A percentile compares a stretch with the other conserved stretches of the same genome.
Evolutionary conservation across 768 basidiomycete species (phyloP).

Genomic region (Favolaschia claudopus): DNA sequence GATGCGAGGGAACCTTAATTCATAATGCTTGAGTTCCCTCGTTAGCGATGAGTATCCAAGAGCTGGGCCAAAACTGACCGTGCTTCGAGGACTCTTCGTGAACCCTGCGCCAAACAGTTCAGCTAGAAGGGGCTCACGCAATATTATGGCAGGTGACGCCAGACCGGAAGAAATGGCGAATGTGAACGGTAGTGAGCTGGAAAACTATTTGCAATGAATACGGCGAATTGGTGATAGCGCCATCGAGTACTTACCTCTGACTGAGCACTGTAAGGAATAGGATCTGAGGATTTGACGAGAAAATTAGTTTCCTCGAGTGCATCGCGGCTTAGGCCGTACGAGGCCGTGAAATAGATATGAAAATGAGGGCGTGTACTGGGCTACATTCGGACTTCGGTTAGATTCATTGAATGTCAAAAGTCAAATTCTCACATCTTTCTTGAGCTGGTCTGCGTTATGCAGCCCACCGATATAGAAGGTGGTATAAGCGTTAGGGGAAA

Average conservation of each 20-base stretch:
- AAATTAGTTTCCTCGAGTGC: constrained; percentile 80
- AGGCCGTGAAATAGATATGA: constrained; percentile 75
- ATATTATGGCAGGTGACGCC: constrained; percentile 59
- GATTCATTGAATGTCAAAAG: no score
- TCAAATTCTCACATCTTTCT: constrained; percentile 43
- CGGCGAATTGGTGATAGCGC: background rate
- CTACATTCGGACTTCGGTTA: no score
- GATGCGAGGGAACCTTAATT: constrained; percentile 84
- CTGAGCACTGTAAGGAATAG: constrained; percentile 37
- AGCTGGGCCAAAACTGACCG: constrained; percentile 49
- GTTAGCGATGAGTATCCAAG: background rate
- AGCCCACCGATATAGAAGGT: constrained; percentile 83
- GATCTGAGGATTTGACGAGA: constrained; percentile 57
- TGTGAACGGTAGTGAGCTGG: constrained; percentile 60
- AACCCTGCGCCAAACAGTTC: constrained; percentile 88
- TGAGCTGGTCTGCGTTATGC: constrained; percentile 54
- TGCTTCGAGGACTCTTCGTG: constrained; percentile 66
- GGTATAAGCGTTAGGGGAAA: constrained; percentile 74
- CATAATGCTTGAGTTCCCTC: constrained; percentile 67
- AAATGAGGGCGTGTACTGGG: constrained; percentile 62
- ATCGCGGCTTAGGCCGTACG: constrained; percentile 75
- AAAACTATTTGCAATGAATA: constrained; percentile 25
- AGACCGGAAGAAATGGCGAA: constrained; percentile 59
- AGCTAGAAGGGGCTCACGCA: constrained; percentile 68
- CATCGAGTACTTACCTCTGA: constrained; percentile 27